These are phyloP conservation scores for Arachnopeziza araneosa DNA, from an alignment of 2,329 filamentous ascomycete genomes.

Conservation along the genomic window DNA sequence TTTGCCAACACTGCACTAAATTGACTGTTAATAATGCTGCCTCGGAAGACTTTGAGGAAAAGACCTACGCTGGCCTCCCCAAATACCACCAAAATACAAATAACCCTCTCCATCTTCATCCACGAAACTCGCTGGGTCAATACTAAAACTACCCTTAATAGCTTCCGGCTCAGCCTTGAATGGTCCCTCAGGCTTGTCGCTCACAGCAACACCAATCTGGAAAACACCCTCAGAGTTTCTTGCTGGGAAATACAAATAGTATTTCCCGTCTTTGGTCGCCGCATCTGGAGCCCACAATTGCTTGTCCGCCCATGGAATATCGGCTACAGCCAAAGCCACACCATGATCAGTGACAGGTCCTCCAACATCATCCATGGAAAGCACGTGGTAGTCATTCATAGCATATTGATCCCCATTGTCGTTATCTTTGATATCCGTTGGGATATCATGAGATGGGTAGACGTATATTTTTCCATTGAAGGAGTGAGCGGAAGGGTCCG, in stretches of 20 bases:
- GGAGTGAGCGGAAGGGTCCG: conserved; percentile 75
- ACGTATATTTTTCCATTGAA: conserved; percentile 72
- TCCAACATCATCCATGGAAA: conserved; percentile 50
- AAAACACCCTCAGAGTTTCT: conserved; percentile 65
- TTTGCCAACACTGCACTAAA: conserved; percentile 64
- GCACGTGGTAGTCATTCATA: conserved; percentile 80
- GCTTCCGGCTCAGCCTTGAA: conserved; percentile 60
- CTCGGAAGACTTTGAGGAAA: neutral
- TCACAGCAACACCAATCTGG: conserved; percentile 66
- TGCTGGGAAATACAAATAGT: conserved; percentile 74
- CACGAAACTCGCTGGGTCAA: conserved; percentile 71
- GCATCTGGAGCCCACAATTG: conserved; percentile 80
- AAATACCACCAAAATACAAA: conserved; percentile 73
- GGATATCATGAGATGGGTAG: conserved; percentile 76
- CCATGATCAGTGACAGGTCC: conserved; percentile 66
- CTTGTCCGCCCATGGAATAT: conserved; percentile 72
- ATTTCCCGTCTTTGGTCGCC: conserved; percentile 61
- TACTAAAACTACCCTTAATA: conserved; percentile 67
- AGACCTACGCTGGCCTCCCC: conserved; percentile 59
- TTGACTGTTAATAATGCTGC: neutral
- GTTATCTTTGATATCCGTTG: conserved; percentile 69
- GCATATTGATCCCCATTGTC: conserved; percentile 84
- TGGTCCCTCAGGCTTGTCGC: conserved; percentile 60
- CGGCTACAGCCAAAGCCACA: conserved; percentile 56
- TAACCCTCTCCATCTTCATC: conserved; percentile 65